phyloP scores from a whole-genome alignment of 305 asterid genomes.

The Fraxinus albicans region DNA sequence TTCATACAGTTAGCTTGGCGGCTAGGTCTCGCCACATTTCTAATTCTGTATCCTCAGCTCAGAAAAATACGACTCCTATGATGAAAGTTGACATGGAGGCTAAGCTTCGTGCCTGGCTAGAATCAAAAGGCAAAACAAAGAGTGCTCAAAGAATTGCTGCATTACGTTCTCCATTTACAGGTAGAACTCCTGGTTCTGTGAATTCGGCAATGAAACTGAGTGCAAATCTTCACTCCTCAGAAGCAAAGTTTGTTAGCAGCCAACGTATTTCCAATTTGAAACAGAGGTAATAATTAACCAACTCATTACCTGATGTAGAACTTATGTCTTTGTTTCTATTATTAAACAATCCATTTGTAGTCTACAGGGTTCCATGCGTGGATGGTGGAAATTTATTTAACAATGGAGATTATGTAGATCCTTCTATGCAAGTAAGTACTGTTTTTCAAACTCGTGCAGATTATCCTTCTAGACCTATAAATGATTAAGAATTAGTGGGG shows the following conservation, averaged over 20 bases:
- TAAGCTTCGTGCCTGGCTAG: conserved; percentile 80
- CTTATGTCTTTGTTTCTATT: neutral
- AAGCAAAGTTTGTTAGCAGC: conserved; percentile 35
- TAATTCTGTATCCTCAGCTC: conserved; percentile 47
- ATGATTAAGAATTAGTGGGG: neutral
- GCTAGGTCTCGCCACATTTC: conserved; percentile 83
- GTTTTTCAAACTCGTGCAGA: neutral
- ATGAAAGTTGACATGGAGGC: conserved; percentile 77
- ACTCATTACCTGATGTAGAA: conserved; percentile 1
- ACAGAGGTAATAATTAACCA: conserved; percentile 38
- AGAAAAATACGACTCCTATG: conserved; percentile 46
- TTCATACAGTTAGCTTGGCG: conserved; percentile 85
- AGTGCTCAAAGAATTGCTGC: conserved; percentile 50
- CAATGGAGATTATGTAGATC: conserved; percentile 30
- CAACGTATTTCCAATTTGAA: conserved; percentile 27
- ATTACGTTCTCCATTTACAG: conserved; percentile 44
- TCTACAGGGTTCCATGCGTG: conserved; percentile 48
- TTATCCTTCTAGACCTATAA: neutral
- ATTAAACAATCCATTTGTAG: conserved; percentile 14
- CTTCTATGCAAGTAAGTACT: conserved; percentile 34
- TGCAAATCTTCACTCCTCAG: conserved; percentile 33
- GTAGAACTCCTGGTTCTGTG: conserved; percentile 55
- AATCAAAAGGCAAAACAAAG: conserved; percentile 75
- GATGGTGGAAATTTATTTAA: conserved; percentile 45
- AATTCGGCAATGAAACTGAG: conserved; percentile 40